Conservation (phyloP, 2,329 filamentous ascomycete genomes). For the Colletotrichum filicis region DNA sequence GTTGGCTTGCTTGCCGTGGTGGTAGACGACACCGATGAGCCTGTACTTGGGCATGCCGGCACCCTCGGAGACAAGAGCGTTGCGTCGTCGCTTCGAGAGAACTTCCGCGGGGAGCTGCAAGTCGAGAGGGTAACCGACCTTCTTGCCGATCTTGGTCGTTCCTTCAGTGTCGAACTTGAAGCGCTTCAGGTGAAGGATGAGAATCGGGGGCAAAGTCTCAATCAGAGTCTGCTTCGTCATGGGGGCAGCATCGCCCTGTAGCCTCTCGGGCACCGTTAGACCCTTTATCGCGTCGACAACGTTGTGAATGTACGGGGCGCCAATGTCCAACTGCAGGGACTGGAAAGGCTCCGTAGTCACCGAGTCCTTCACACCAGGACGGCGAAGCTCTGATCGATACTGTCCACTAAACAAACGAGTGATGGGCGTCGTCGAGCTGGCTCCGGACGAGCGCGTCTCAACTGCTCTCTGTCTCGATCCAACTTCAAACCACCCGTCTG, state of each 20-base stretch:
- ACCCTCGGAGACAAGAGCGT: constrained; percentile 71
- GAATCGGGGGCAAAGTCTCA: constrained; percentile 87
- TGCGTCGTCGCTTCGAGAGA: constrained; percentile 80
- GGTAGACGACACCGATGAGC: constrained; percentile 92
- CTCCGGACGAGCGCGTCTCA: constrained; percentile 86
- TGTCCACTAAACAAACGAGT: constrained; percentile 96
- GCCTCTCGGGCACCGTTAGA: constrained; percentile 83
- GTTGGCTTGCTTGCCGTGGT: constrained; percentile 96
- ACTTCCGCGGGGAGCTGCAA: constrained; percentile 93
- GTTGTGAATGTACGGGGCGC: constrained; percentile 85
- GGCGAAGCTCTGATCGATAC: constrained; percentile 87
- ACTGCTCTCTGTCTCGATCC: constrained; percentile 90
- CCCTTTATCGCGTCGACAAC: constrained; percentile 91
- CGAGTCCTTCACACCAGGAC: constrained; percentile 88
- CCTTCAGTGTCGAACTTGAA: constrained; percentile 95
- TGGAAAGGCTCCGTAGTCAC: constrained; percentile 95
- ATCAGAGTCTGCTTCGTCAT: constrained; percentile 93
- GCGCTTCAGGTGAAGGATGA: constrained; percentile 95
- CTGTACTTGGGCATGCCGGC: constrained; percentile 83
- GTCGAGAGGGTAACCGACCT: constrained; percentile 93
- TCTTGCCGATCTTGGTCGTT: constrained; percentile 98
- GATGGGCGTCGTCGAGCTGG: constrained; percentile 80
- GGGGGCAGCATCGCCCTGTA: constrained; percentile 84
- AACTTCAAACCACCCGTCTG: constrained; percentile 91
- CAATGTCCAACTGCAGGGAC: constrained; percentile 94